Evolutionary conservation across 2,329 filamentous ascomycete species (phyloP).

Genomic region (Diaporthe citriasiana): DNA sequence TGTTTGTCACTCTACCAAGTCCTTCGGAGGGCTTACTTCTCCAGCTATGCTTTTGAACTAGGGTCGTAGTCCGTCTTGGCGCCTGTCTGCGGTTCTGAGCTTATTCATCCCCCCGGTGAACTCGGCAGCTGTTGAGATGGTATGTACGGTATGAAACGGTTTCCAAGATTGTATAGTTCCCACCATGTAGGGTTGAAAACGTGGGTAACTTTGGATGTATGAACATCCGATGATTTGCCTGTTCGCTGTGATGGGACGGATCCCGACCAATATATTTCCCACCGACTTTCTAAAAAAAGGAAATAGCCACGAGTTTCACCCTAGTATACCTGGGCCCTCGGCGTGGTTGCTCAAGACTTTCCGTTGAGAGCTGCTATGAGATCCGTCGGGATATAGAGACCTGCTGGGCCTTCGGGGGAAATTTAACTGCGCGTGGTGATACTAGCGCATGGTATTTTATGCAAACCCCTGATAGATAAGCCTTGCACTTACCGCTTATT

Average conservation of each 20-base stretch:
- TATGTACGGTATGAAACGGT: constrained; percentile 16
- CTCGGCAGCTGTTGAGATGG: not conserved
- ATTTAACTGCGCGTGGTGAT: not conserved
- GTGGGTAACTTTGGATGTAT: not conserved
- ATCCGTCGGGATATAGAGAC: not conserved
- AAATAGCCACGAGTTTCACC: not conserved
- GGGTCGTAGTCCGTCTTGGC: constrained; percentile 24
- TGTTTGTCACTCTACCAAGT: not conserved
- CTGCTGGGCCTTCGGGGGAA: not conserved
- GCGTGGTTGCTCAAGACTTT: not conserved
- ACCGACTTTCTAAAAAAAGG: not conserved
- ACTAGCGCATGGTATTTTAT: not conserved
- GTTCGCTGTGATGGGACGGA: not conserved
- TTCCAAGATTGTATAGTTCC: not conserved
- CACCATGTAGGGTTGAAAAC: not conserved
- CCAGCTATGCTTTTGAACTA: not conserved
- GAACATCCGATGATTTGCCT: not conserved
- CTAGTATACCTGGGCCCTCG: not conserved
- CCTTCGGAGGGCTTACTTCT: not conserved
- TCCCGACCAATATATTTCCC: not conserved
- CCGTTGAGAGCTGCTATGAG: not conserved
- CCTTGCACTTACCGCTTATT: not conserved
- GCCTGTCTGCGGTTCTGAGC: constrained; percentile 3
- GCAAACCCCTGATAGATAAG: not conserved
- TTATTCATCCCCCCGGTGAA: constrained; percentile 16